Conservation (phyloP, 2,329 filamentous ascomycete species). For the Neofusicoccum kwambonambiense region DNA sequence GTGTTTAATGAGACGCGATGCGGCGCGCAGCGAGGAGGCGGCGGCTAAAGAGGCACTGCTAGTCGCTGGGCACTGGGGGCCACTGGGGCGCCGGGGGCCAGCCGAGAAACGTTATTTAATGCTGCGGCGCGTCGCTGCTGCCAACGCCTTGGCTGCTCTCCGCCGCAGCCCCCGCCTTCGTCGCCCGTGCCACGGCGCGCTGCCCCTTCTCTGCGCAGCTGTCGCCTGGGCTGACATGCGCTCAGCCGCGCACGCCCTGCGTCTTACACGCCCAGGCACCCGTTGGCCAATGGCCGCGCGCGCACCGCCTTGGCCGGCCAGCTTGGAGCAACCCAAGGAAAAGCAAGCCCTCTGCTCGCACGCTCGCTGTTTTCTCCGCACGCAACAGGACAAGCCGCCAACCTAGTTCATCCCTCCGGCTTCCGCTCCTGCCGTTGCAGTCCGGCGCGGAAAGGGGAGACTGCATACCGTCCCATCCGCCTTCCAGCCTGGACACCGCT, state of each 20-base stretch:
- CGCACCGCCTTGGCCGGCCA: background rate
- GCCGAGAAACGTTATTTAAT: slow-evolving; percentile 1
- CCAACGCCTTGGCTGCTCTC: background rate
- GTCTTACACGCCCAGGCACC: background rate
- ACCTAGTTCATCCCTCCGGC: too few species aligned
- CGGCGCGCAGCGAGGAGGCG: background rate
- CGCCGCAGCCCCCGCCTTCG: background rate
- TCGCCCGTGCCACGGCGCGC: too few species aligned
- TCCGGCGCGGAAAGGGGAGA: too few species aligned
- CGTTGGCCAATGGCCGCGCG: background rate
- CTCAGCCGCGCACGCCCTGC: background rate
- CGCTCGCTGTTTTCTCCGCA: background rate
- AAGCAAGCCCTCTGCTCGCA: background rate
- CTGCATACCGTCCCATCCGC: too few species aligned
- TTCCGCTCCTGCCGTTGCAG: too few species aligned
- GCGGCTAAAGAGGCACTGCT: background rate
- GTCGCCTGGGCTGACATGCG: background rate
- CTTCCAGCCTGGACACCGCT: too few species aligned
- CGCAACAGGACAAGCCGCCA: too few species aligned
- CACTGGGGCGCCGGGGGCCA: background rate
- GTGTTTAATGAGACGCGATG: background rate
- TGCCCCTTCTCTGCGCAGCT: background rate
- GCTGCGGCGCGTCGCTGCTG: background rate
- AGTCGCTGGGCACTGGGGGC: background rate
- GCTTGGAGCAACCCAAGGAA: background rate